Conservation (phyloP, 148 eudicot genomes). For the Persicaria tinctoria region DNA sequence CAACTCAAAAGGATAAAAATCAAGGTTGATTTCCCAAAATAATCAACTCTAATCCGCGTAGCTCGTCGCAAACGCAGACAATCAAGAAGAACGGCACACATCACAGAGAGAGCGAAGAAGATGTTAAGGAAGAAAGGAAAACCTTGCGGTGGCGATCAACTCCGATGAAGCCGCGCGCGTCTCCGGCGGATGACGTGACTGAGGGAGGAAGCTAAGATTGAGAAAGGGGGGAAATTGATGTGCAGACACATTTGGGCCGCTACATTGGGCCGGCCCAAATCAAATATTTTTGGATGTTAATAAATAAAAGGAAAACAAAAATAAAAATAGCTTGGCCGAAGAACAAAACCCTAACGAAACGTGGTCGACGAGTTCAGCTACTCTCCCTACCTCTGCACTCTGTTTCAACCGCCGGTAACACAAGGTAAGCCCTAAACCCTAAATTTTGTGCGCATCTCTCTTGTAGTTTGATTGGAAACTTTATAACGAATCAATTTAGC, state of each 20-base stretch:
- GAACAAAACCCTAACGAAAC: slow-evolving; percentile 4
- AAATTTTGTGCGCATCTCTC: not conserved
- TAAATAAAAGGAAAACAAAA: not conserved
- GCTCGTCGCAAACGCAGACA: too few relatives aligned
- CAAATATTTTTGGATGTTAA: too few relatives aligned
- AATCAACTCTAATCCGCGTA: not conserved
- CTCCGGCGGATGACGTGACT: not conserved
- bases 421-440: slow-evolving; percentile 6
- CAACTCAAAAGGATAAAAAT: not conserved
- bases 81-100: too few relatives aligned
- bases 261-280: not conserved
- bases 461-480: not conserved
- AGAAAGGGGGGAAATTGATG: not conserved
- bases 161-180: not conserved
- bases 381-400: not conserved
- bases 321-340: not conserved
- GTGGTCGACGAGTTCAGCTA: not conserved
- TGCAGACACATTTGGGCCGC: not conserved
- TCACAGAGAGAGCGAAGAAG: not conserved
- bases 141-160: not conserved
- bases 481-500: not conserved
- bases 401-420: not conserved
- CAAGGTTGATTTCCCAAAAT: not conserved
- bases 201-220: not conserved
- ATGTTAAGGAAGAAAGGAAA: not conserved